Conservation (phyloP, 371 early-diverging fungal species). For the Mucor sp. region DNA sequence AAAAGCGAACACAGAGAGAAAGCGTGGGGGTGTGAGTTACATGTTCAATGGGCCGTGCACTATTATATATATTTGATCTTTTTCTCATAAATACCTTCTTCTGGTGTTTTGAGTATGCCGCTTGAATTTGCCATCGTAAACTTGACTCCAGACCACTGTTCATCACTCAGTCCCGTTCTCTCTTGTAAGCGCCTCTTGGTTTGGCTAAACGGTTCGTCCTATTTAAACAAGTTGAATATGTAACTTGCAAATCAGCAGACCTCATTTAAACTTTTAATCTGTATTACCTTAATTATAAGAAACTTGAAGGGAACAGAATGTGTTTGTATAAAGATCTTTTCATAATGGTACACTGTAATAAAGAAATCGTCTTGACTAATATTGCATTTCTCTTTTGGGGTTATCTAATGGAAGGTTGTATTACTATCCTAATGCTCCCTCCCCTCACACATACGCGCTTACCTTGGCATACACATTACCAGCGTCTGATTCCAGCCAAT, state of each 20-base stretch:
- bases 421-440: neutral
- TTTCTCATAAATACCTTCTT: constrained; percentile 35
- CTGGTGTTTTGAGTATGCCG: neutral
- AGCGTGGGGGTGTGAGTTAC: constrained; percentile 39
- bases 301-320: constrained; percentile 84
- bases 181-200: constrained; percentile 67
- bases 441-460: neutral
- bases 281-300: constrained; percentile 46
- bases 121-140: constrained; percentile 25
- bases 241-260: constrained; percentile 3
- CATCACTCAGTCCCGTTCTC: constrained; percentile 71
- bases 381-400: constrained; percentile 57
- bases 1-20: constrained; percentile 19
- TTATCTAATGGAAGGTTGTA: constrained; percentile 35
- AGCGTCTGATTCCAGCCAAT: neutral
- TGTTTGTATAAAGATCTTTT: constrained; percentile 55
- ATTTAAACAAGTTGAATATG: neutral
- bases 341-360: constrained; percentile 71
- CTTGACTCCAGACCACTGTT: constrained; percentile 75
- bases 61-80: neutral
- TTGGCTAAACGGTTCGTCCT: constrained; percentile 64
- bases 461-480: constrained; percentile 16
- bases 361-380: constrained; percentile 39
- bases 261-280: constrained; percentile 6
- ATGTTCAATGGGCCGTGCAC: constrained; percentile 25